Evolutionary conservation across 1,284 basidiomycete genomes (phyloP).

Genomic region (Boletus semigastroideus): DNA sequence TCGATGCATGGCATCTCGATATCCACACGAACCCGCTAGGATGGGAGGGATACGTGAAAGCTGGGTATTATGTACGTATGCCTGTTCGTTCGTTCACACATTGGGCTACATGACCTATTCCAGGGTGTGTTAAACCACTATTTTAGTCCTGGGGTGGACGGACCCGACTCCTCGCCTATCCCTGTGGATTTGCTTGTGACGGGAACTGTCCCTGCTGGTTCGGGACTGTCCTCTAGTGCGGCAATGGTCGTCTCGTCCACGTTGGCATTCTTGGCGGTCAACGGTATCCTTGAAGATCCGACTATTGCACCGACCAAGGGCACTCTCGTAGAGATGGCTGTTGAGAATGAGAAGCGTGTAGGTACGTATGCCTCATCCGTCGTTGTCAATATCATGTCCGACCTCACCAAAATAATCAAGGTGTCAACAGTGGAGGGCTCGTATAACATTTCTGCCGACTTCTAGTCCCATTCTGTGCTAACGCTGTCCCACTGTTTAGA

Average conservation of each 20-base stretch:
- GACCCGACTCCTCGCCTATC: slow-evolving; percentile 39
- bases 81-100: neutral
- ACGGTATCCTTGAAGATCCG: slow-evolving; percentile 54
- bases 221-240: slow-evolving; percentile 80
- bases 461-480: neutral
- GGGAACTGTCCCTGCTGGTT: slow-evolving; percentile 80
- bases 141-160: slow-evolving; percentile 40
- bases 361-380: slow-evolving; percentile 40
- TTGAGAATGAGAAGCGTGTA: slow-evolving; percentile 82
- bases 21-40: slow-evolving; percentile 69
- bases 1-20: slow-evolving; percentile 66
- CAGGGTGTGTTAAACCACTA: slow-evolving; percentile 75
- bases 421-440: slow-evolving; percentile 75
- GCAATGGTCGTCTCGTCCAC: slow-evolving; percentile 86
- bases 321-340: slow-evolving; percentile 71
- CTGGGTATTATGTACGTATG: slow-evolving; percentile 64
- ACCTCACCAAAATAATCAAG: slow-evolving; percentile 21
- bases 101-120: slow-evolving; percentile 4
- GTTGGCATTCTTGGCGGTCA: slow-evolving; percentile 73
- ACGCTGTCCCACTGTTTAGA: slow-evolving; percentile 34
- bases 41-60: slow-evolving; percentile 89
- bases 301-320: slow-evolving; percentile 51
- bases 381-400: slow-evolving; percentile 4
- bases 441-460: slow-evolving; percentile 21
- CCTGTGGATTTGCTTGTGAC: slow-evolving; percentile 71